Percentiles rank a stretch among this genome's conserved stretches.
phyloP scores from a whole-genome alignment of 257 asterid genomes.

The Fraxinus anomala region DNA sequence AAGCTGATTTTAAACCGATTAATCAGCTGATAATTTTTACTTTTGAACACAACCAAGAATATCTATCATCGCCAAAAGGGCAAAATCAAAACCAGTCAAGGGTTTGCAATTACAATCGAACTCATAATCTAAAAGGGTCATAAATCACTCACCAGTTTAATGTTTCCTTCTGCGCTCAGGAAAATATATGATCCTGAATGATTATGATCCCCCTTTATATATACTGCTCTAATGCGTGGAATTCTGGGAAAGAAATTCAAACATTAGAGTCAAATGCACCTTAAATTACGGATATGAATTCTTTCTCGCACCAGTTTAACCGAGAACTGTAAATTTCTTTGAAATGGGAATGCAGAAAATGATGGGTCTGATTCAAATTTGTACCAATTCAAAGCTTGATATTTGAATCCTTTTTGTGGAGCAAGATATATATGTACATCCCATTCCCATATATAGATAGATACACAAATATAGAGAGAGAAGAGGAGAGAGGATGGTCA shows the following conservation, averaged over 20 bases:
- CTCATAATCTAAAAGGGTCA: not conserved
- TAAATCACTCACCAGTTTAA: conserved; percentile 44
- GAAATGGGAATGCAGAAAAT: conserved; percentile 39
- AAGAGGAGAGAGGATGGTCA: conserved; percentile 43
- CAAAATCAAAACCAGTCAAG: not conserved
- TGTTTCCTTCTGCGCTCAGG: conserved; percentile 9
- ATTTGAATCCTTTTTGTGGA: conserved; percentile 18
- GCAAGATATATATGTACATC: not conserved
- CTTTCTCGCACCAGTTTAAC: conserved; percentile 27
- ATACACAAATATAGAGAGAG: conserved; percentile 2
- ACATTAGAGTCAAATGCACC: conserved; percentile 32
- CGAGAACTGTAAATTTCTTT: conserved; percentile 35
- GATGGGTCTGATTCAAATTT: conserved; percentile 35
- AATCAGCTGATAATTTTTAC: not conserved
- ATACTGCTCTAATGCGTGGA: not conserved
- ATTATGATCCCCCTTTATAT: conserved; percentile 31
- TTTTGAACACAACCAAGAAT: not conserved
- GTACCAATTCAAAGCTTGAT: conserved; percentile 55
- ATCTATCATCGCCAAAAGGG: not conserved
- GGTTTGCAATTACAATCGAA: not conserved
- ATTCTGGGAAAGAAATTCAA: conserved; percentile 9
- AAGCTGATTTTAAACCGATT: not conserved
- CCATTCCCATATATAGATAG: not conserved
- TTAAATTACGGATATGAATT: conserved; percentile 41
- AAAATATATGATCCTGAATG: conserved; percentile 23